These are phyloP conservation scores for Colletotrichum eleusines DNA, from an alignment of 2,329 filamentous ascomycete species.

Conservation along the genomic window DNA sequence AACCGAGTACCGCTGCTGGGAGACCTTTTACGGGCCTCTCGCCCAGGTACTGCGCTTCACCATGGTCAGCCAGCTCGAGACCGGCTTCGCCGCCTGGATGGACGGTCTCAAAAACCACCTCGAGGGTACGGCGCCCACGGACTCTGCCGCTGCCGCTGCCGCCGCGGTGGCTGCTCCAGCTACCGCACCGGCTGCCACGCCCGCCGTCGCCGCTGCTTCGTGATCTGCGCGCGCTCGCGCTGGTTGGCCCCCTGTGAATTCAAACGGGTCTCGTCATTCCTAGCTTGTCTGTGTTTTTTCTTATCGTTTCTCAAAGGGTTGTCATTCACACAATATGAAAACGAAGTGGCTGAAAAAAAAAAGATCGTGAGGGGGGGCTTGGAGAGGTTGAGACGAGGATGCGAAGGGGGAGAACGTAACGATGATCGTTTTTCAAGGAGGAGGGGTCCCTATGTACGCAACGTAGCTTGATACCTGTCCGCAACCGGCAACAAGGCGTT, in stretches of 20 bases:
- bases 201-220: conserved; percentile 29
- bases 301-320: neutral
- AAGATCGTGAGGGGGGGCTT: neutral
- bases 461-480: conserved; percentile 40
- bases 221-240: conserved; percentile 9
- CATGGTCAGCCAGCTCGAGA: conserved; percentile 50
- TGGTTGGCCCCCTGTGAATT: neutral
- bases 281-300: neutral
- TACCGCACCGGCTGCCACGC: conserved; percentile 6
- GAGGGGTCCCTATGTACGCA: conserved; percentile 18
- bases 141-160: neutral
- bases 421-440: neutral
- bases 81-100: conserved; percentile 54
- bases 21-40: conserved; percentile 59
- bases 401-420: neutral
- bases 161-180: neutral
- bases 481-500: conserved; percentile 30
- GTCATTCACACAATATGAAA: neutral
- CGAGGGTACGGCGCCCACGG: conserved; percentile 42
- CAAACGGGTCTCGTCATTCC: neutral
- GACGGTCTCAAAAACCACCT: conserved; percentile 53
- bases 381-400: neutral
- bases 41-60: conserved; percentile 50
- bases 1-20: conserved; percentile 57
- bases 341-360: neutral